Base-by-base conservation (phyloP, 2,329 filamentous ascomycete genomes). In the Fusarium sp. region DNA sequence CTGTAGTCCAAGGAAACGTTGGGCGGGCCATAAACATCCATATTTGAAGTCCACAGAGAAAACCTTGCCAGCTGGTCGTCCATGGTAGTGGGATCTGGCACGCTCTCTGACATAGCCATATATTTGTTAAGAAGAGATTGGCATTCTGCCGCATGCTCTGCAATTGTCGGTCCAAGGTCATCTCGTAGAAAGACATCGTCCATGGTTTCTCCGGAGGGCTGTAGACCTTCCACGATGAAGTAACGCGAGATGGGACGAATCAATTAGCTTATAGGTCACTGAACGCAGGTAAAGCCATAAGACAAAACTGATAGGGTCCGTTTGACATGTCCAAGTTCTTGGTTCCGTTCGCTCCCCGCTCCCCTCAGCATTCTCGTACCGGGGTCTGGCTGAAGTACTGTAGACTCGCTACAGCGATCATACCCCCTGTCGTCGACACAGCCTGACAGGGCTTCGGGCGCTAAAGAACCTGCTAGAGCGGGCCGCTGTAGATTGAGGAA, bases 1-100 rank as follows among this genome's bases (percentile, higher is more conserved):
- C 45, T 58, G 25, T 51, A 58, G 6, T 58, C 55, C 12, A 58
- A 18, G 6, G 34, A 58, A 8, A 58, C 27, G 22, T 58, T 58
- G 4, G 32, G 55, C 6, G 55, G 55, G 1, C 55, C 55, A 27
- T 51, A 58, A 3, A 58, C 55, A 6, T 58, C 45, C 55, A 58
- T 58, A 10, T 58, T 51, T 6, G 55, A 58, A n/a, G 55, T 10
- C 55, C 55, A 58, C 11, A 51, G 4, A 1, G 55, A 51, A 6
- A 58, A 51, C 2, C 55, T 22, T 11, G 55, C 55, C 10, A 51
- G 4, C 25, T 58, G 45, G 20, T 58, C 55, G 22, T 58, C 55
- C n/a, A 58, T 51, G 13, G 51, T 43, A 7, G 45, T 58, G 7
- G 34, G 45, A n/a, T 58, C 55, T 16, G 25, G 45, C 6, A 58